These are phyloP conservation scores for Aquilaria malaccensis DNA, from an alignment of 345 rosid species.

Conservation along the genomic window DNA sequence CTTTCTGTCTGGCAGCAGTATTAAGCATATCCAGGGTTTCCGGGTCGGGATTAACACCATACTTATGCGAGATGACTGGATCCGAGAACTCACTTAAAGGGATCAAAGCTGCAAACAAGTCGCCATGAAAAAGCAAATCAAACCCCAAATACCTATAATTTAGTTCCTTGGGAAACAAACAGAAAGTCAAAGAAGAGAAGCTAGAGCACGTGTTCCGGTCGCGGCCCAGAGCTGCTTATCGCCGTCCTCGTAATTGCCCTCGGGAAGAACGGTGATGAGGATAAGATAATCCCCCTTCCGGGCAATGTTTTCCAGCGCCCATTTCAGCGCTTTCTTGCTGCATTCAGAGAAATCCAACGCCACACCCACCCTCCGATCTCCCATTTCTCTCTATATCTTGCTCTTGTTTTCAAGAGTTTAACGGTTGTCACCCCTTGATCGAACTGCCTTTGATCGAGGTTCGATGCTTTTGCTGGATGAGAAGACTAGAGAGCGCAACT, in stretches of 20 bases:
- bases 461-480: too few species aligned
- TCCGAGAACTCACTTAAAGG: constrained; percentile 60
- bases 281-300: constrained; percentile 82
- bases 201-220: constrained; percentile 69
- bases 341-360: constrained; percentile 88
- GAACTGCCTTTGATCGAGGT: too few species aligned
- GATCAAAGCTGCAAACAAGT: constrained; percentile 48
- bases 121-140: too few species aligned
- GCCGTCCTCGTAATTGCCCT: constrained; percentile 59
- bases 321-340: constrained; percentile 72
- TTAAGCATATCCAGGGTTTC: constrained; percentile 61
- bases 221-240: constrained; percentile 89
- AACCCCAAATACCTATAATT: too few species aligned
- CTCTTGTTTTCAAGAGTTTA: background rate
- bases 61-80: constrained; percentile 57
- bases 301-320: constrained; percentile 78
- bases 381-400: constrained; percentile 10
- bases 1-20: constrained; percentile 49
- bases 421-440: too few species aligned
- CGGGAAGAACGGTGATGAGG: constrained; percentile 50
- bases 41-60: constrained; percentile 58
- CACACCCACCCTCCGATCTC: constrained; percentile 59
- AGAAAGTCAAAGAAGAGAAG: background rate
- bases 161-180: background rate
- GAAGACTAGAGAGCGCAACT: too few species aligned